Conservation (phyloP, 108 stramenopile species). For the Chaetoceros tenuissimus region DNA sequence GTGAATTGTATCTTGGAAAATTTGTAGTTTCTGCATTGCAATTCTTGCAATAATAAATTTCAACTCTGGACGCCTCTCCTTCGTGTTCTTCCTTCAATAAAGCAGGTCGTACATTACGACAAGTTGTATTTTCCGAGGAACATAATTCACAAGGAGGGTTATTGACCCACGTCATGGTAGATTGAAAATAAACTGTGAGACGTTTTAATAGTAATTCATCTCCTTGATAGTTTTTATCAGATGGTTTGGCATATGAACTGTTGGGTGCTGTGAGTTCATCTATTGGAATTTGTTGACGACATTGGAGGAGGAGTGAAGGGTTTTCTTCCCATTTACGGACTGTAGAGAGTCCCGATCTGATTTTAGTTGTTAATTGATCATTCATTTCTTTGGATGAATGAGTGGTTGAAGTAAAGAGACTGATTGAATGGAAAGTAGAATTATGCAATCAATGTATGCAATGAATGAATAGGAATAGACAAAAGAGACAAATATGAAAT, state of each 20-base stretch:
- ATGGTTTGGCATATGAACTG: conserved; percentile 10
- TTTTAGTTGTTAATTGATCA: conserved; percentile 10
- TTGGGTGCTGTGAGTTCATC: conserved; percentile 25
- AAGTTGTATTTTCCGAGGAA: conserved; percentile 31
- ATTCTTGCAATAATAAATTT: conserved; percentile 57
- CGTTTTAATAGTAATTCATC: conserved; percentile 65
- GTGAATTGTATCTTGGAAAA: conserved; percentile 91
- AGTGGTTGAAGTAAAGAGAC: too few species aligned
- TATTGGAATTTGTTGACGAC: conserved; percentile 49
- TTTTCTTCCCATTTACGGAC: conserved; percentile 62
- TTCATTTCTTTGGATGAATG: too few species aligned
- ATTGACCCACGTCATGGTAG: conserved; percentile 77
- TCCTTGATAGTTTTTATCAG: conserved; percentile 30
- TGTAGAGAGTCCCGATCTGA: conserved; percentile 30
- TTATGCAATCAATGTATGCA: too few species aligned
- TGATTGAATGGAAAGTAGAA: too few species aligned
- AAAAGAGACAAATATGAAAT: too few species aligned
- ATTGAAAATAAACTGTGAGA: conserved; percentile 58
- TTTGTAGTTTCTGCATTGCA: conserved; percentile 61
- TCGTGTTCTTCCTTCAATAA: conserved; percentile 45
- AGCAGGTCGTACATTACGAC: conserved; percentile 36
- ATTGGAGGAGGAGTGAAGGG: conserved; percentile 30
- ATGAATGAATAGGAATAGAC: too few species aligned
- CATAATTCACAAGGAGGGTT: conserved; percentile 47
- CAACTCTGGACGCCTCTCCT: conserved; percentile 55